Evolutionary conservation across 2,329 filamentous ascomycete species (phyloP).

Genomic region (Colletotrichum lentis): DNA sequence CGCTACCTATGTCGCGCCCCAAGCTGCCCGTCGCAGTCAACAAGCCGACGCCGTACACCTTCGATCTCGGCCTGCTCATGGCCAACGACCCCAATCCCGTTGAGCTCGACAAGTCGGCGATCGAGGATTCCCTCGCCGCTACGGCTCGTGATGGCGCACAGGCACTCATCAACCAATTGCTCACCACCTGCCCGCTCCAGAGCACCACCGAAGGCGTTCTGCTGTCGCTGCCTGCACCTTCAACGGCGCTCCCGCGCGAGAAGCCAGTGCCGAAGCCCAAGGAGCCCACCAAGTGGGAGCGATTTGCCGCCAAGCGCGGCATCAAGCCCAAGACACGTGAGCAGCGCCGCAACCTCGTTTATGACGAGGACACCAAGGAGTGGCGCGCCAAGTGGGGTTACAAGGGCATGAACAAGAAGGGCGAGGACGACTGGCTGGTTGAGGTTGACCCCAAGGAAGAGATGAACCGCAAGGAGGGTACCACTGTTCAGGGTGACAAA

Average conservation of each 20-base stretch:
- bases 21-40: constrained; percentile 72
- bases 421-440: constrained; percentile 86
- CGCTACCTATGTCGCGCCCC: constrained; percentile 50
- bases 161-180: constrained; percentile 90
- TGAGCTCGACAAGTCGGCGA: constrained; percentile 58
- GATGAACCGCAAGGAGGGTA: constrained; percentile 67
- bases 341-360: constrained; percentile 76
- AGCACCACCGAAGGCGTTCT: constrained; percentile 76
- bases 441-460: constrained; percentile 86
- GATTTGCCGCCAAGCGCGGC: constrained; percentile 95
- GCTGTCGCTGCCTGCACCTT: constrained; percentile 75
- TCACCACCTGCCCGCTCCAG: constrained; percentile 83
- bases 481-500: constrained; percentile 68
- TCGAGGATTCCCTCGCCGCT: constrained; percentile 74
- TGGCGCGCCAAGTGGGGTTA: constrained; percentile 97
- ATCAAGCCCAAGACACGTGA: constrained; percentile 90
- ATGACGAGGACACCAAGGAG: constrained; percentile 83
- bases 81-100: constrained; percentile 88
- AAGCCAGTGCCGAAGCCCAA: constrained; percentile 87
- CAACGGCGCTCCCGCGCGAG: constrained; percentile 82
- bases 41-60: constrained; percentile 90
- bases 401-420: constrained; percentile 86
- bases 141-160: constrained; percentile 91
- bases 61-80: constrained; percentile 89
- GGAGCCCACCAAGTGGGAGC: constrained; percentile 91